These are phyloP conservation scores for Nicotiana tabacum DNA, from an alignment of 257 asterid genomes.

Conservation along the genomic window DNA sequence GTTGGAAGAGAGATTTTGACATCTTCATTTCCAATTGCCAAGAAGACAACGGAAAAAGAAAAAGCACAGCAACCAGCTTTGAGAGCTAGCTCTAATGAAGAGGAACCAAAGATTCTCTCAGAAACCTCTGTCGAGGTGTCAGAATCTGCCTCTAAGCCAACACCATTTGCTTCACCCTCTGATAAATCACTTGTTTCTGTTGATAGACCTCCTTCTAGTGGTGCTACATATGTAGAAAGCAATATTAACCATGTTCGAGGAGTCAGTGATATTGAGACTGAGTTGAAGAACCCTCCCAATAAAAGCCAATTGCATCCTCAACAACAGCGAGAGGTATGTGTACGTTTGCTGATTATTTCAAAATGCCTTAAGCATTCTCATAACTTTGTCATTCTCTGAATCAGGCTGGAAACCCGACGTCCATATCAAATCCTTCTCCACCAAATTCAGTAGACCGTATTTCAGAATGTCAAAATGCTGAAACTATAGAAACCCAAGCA, in stretches of 20 bases:
- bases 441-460: background rate
- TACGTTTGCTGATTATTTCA: constrained; percentile 5
- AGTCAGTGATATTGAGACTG: background rate
- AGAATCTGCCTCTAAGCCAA: constrained; percentile 10
- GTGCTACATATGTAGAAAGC: background rate
- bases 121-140: constrained; percentile 5
- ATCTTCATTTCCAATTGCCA: constrained; percentile 8
- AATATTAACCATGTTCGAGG: background rate
- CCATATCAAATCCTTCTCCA: background rate
- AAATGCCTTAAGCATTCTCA: background rate
- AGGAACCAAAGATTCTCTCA: constrained; percentile 10
- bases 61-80: background rate
- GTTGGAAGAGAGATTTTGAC: background rate
- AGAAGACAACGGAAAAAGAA: constrained; percentile 8
- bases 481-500: background rate
- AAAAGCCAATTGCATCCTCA: constrained; percentile 5
- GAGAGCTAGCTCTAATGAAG: constrained; percentile 2
- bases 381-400: background rate
- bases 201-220: background rate
- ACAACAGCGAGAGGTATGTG: constrained; percentile 18
- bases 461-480: background rate
- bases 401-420: background rate
- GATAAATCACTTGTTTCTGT: constrained; percentile 5
- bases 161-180: background rate
- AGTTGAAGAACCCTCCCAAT: background rate